Conservation (phyloP, 176 grass and related monocot species). For the Stipa capillata region DNA sequence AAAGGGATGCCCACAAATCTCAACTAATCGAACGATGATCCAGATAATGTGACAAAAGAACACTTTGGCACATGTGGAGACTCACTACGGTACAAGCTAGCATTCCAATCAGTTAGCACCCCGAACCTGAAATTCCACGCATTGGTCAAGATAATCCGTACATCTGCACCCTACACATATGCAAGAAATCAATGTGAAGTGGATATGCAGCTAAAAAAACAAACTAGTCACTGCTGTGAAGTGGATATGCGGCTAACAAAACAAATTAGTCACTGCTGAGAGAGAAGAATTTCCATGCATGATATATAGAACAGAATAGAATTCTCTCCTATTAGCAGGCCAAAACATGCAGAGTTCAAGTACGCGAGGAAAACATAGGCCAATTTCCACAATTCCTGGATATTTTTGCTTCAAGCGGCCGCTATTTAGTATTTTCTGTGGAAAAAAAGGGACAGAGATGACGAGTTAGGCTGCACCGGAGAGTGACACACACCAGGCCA, state of each 20-base stretch:
- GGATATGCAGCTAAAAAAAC: neutral
- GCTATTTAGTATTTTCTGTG: neutral
- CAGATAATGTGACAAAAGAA: too few species aligned
- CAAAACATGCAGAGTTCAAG: neutral
- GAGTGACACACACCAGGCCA: neutral
- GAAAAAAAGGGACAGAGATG: neutral
- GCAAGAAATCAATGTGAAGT: neutral
- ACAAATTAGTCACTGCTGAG: too few species aligned
- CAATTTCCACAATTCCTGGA: neutral
- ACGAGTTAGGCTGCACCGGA: neutral
- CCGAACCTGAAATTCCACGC: neutral
- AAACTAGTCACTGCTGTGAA: too few species aligned
- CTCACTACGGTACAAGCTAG: neutral
- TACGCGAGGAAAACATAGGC: neutral
- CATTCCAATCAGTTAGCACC: slow-evolving; percentile 4
- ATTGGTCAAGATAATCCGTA: neutral
- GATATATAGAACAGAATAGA: too few species aligned
- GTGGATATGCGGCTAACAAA: too few species aligned
- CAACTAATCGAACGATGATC: too few species aligned
- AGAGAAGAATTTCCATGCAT: too few species aligned
- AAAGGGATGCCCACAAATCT: too few species aligned
- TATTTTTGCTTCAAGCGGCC: neutral
- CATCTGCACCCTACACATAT: neutral
- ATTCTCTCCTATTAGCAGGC: too few species aligned
- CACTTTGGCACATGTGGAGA: too few species aligned